phyloP scores from a whole-genome alignment of 1,139 yeast species.

The Pichia terricola region DNA sequence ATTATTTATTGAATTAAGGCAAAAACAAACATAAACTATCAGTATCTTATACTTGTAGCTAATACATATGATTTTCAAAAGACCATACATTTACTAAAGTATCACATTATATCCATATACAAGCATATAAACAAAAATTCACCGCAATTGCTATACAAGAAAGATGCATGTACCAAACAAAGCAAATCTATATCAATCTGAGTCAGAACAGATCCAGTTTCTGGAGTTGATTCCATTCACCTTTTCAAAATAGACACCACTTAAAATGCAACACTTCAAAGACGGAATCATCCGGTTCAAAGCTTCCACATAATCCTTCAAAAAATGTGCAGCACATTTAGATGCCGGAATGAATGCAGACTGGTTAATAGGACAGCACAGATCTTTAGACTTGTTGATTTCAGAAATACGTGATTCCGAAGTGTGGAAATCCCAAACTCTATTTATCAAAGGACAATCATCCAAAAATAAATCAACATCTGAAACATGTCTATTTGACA shows the following conservation, averaged over 20 bases:
- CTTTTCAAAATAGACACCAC: conserved; percentile 15
- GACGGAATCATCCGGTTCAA: conserved; percentile 23
- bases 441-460: conserved; percentile 19
- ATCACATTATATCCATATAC: too few relatives aligned
- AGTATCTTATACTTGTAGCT: too few relatives aligned
- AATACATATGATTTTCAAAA: too few relatives aligned
- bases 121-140: too few relatives aligned
- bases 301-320: conserved; percentile 28
- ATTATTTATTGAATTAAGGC: too few relatives aligned
- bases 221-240: too few relatives aligned
- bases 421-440: conserved; percentile 35
- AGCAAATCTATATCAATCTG: too few relatives aligned
- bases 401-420: conserved; percentile 22
- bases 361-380: conserved; percentile 25
- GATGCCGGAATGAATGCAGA: conserved; percentile 24
- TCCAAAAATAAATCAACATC: conserved; percentile 20
- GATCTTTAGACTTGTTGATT: conserved; percentile 12
- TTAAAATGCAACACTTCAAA: conserved; percentile 17
- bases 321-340: conserved; percentile 32
- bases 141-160: too few relatives aligned
- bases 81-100: too few relatives aligned
- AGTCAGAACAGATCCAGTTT: too few relatives aligned
- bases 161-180: too few relatives aligned
- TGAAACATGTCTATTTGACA: conserved; percentile 28
- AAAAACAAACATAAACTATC: too few relatives aligned